Evolutionary conservation across 78 protist species (phyloP), one percentile per base, ranked within the genome.

Genomic region (Dictyostelium intermedium): DNA sequence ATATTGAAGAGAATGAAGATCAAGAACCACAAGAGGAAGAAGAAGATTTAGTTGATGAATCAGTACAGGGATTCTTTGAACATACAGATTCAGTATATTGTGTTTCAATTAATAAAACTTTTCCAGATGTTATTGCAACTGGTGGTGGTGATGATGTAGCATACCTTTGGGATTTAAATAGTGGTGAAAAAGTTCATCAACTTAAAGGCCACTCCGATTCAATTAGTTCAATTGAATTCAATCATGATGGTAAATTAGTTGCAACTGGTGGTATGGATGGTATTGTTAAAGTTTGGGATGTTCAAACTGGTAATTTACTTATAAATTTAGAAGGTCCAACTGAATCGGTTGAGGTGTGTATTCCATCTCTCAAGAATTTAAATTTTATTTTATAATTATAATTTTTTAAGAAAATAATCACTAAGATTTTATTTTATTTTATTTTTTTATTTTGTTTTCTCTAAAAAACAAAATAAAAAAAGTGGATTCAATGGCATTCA

Each of bases 201-300:
- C 39, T 96, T 14, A 43, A 72, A 70, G 97, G 97, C 14, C 97
- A 96, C 83, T 91, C 85, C 0, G 97, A 93, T 69, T 61, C 97
- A 9, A 80, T 96, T 27, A 16, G 84, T 5, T 20, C 82, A 13
- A 60, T 96, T 5, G 66, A 45, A 20, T 96, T 96, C 96, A 96
- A 83, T 70, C 41, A 74, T 80, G 95, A 83, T 39, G 97, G 97
- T 32, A 83, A 30, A 35, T 72, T 96, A 20, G 60, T 95, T 10
- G 97, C 97, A 41, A 96, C 97, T 45, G 97, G 95, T 66, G 96
- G 91, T 32, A 80, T 86, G 86, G 96, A 94, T 61, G 91, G 92
- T 69, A 2, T 72, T 9, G 95, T 91, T 27, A 77, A 70, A 23
- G 61, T 96, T 47, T 96, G 97, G 97, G 91, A 91, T 35, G 92